Evolutionary conservation across 257 asterid genomes (phyloP).

Genomic region (Leonotis leonurus): DNA sequence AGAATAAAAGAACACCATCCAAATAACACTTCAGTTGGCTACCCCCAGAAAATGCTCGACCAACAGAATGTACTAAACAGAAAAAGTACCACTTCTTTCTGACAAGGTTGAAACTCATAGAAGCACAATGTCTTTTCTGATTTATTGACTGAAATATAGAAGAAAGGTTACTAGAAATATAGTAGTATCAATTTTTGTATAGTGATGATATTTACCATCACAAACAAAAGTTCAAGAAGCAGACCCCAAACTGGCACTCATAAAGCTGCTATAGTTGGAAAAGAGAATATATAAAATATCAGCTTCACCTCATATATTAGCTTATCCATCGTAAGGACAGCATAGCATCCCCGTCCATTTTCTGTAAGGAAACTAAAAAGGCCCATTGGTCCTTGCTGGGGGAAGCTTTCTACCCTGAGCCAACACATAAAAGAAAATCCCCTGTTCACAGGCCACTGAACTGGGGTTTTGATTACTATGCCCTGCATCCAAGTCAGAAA

Average conservation of each 20-base stretch:
- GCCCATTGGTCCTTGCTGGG: conserved; percentile 72
- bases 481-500: conserved; percentile 55
- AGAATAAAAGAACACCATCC: conserved; percentile 78
- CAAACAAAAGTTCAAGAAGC: conserved; percentile 11
- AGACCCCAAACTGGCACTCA: conserved; percentile 2
- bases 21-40: conserved; percentile 89
- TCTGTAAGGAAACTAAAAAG: conserved; percentile 90
- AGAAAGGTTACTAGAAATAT: too few relatives aligned
- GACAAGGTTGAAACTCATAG: conserved; percentile 56
- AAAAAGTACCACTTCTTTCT: conserved; percentile 88
- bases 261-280: not conserved
- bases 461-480: conserved; percentile 60
- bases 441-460: conserved; percentile 87
- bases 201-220: not conserved
- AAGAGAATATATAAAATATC: not conserved
- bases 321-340: conserved; percentile 59
- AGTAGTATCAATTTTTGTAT: conserved; percentile 4
- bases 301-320: conserved; percentile 73
- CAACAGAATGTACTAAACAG: conserved; percentile 85
- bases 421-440: conserved; percentile 96
- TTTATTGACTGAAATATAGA: conserved; percentile 64
- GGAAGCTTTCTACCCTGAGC: conserved; percentile 91
- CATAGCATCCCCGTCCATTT: conserved; percentile 88
- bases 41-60: conserved; percentile 98
- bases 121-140: conserved; percentile 73